These are phyloP conservation scores for Oxyria digyna DNA, from an alignment of 148 eudicot genomes.

Conservation along the genomic window DNA sequence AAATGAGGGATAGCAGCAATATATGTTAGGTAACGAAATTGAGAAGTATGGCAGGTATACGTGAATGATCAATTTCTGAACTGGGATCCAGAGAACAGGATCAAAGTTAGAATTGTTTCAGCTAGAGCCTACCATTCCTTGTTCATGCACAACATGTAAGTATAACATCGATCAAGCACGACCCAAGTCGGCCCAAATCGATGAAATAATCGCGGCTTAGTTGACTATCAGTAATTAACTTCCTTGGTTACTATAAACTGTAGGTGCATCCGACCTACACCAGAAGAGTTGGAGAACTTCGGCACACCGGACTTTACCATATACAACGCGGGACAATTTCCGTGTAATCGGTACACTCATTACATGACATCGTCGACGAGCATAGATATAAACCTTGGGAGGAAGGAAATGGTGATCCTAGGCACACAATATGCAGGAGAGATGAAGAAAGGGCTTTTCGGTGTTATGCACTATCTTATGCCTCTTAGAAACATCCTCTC, in stretches of 20 bases:
- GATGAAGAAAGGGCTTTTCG: constrained; percentile 80
- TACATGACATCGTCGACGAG: constrained; percentile 88
- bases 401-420: constrained; percentile 80
- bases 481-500: constrained; percentile 70
- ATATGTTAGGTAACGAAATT: neutral
- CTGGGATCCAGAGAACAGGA: constrained; percentile 72
- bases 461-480: constrained; percentile 88
- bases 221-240: neutral
- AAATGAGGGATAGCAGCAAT: neutral
- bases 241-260: neutral
- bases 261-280: constrained; percentile 87
- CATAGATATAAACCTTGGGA: constrained; percentile 61
- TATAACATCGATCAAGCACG: no score
- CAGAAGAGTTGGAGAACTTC: constrained; percentile 64
- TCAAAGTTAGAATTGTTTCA: constrained; percentile 87
- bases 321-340: constrained; percentile 80
- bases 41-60: constrained; percentile 37
- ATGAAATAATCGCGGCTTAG: no score
- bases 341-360: constrained; percentile 77
- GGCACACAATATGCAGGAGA: constrained; percentile 88
- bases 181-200: no score
- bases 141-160: constrained; percentile 96
- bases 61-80: constrained; percentile 88
- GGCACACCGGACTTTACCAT: constrained; percentile 82
- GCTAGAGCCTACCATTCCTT: constrained; percentile 92